Evolutionary conservation across 345 rosid genomes (phyloP).

Genomic region (Raphanus sativus): DNA sequence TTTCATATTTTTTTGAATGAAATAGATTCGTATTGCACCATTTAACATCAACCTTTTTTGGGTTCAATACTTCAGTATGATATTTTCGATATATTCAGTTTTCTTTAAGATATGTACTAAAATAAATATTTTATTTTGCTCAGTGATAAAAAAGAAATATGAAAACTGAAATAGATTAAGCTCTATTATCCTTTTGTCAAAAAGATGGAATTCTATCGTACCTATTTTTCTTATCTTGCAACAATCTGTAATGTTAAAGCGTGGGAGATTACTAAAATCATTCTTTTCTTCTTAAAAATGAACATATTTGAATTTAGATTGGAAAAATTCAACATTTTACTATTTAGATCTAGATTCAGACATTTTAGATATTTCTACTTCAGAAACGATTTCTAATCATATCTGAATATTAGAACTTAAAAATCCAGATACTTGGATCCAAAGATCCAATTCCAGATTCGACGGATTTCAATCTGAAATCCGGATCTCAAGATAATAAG

Average conservation of each 20-base stretch:
- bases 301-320: no score
- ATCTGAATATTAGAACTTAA: no score
- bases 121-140: neutral
- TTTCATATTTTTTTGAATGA: neutral
- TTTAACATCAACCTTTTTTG: neutral
- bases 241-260: neutral
- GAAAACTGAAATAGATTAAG: neutral
- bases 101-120: neutral
- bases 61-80: neutral
- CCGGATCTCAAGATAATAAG: no score
- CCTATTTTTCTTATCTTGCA: neutral
- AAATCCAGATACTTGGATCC: no score
- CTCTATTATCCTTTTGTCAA: neutral
- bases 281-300: no score
- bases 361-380: no score
- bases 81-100: neutral
- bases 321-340: no score
- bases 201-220: neutral
- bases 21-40: neutral
- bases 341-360: no score
- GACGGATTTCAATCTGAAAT: no score
- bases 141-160: neutral
- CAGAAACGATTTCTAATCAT: no score
- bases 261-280: neutral
- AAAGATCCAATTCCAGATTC: no score